Base-by-base conservation (phyloP, 2,329 filamentous ascomycete genomes). In the Fusarium sp. region DNA sequence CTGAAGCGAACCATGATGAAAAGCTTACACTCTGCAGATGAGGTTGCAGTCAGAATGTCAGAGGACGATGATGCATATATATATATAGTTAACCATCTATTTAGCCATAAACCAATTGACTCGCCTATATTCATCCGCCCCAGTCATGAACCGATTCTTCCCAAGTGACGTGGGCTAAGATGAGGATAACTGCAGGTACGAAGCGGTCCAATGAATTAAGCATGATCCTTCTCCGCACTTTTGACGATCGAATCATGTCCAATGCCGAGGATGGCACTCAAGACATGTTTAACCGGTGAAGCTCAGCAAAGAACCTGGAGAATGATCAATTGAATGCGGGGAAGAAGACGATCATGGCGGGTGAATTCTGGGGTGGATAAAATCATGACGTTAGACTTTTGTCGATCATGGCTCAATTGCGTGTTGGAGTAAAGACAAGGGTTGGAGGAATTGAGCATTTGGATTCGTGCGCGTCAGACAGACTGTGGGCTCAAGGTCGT, bases 1-100 rank as follows among this genome's bases (percentile, higher is more conserved):
- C 53, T 70, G 42, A 70, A 67, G 31, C 55, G 62, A 51, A 70
- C 64, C 68, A 70, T 70, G 39, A 41, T 61, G 59, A 57, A 54
- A 34, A 43, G 21, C 11, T 21, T n/a, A n/a, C 28, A 39, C 55
- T 39, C 21, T 54, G 25, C 26, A 48, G 57, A 44, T 45, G 54
- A 49, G 34, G 34, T 37, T 50, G 21, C 58, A 46, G n/a, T 45
- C 39, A 7, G 8, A 28, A 12, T 45, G 18, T 21, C 1, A 7
- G 13, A 6, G n/a, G 6, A 46, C 44, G 34, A 28, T 14, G 49
- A 52, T 42, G n/a, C 44, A 56, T 68, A 60, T 67, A 59, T 46
- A 53, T 46, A 53, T 23, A 44, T 14, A 25, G 9, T 14, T 16
- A 6, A 25, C 3, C 23, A 2, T 25, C 13, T 18, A 53, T 50